These are phyloP conservation scores for Annulohypoxylon nitens DNA, from an alignment of 495 filamentous ascomycete species.

Conservation along the genomic window DNA sequence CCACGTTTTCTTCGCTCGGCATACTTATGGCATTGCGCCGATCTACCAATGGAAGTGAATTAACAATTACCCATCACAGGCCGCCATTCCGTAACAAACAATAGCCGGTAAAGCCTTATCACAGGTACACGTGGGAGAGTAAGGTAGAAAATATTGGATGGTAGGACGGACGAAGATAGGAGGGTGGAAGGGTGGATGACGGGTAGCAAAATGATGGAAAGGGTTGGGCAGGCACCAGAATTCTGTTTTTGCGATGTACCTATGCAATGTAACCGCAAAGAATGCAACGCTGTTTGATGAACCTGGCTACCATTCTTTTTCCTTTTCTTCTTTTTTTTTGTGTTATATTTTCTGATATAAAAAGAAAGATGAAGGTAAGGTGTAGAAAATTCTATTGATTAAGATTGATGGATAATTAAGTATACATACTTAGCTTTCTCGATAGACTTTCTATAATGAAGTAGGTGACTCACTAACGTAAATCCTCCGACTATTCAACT, in stretches of 20 bases:
- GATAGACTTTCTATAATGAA: background rate
- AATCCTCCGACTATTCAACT: background rate
- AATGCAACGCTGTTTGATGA: conserved; percentile 28
- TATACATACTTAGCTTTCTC: background rate
- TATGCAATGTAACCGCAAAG: conserved; percentile 32
- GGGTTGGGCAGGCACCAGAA: conserved; percentile 14
- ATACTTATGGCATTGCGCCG: background rate
- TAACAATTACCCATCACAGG: background rate
- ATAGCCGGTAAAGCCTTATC: conserved; percentile 6
- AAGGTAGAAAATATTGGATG: conserved; percentile 33
- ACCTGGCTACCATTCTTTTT: conserved; percentile 3
- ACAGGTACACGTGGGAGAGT: conserved; percentile 38
- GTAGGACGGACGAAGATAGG: conserved; percentile 4
- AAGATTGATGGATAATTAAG: background rate
- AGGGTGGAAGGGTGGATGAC: background rate
- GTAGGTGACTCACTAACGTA: background rate
- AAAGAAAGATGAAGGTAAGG: background rate
- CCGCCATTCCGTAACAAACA: background rate
- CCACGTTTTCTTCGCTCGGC: conserved; percentile 12
- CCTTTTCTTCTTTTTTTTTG: background rate
- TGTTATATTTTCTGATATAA: background rate
- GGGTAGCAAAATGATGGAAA: background rate
- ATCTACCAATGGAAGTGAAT: background rate
- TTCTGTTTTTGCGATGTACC: conserved; percentile 11
- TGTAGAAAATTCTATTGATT: background rate